Conservation (phyloP, 2,329 filamentous ascomycete species). For the Colletotrichum phormii region DNA sequence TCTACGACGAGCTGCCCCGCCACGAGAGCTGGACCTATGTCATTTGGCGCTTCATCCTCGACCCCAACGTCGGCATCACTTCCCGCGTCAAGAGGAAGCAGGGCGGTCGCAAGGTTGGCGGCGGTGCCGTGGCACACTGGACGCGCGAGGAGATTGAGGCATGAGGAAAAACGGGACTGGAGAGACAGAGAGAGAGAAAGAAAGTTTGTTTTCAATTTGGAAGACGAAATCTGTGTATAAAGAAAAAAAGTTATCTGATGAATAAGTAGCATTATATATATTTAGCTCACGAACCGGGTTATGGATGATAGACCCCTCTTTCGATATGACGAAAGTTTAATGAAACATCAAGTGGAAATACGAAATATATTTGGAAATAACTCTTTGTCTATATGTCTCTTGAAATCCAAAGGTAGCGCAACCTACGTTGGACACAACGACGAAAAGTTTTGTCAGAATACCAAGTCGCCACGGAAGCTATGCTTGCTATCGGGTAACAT, state of each 20-base stretch:
- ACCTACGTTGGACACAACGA: too few species aligned
- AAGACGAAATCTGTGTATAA: neutral
- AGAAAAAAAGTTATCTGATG: neutral
- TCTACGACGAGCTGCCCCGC: conserved; percentile 87
- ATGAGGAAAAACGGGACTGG: conserved; percentile 46
- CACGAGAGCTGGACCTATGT: conserved; percentile 94
- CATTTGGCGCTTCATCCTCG: conserved; percentile 95
- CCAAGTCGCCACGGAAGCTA: too few species aligned
- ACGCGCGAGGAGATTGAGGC: conserved; percentile 77
- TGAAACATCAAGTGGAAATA: neutral
- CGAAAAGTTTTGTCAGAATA: too few species aligned
- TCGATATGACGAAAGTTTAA: neutral
- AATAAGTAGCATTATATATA: neutral
- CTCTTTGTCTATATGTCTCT: too few species aligned
- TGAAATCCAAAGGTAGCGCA: too few species aligned
- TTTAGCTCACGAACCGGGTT: neutral
- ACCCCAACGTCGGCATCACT: conserved; percentile 88
- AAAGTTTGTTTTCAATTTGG: neutral
- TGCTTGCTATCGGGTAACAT: too few species aligned
- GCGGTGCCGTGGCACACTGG: conserved; percentile 61
- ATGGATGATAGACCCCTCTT: neutral
- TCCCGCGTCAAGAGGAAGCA: conserved; percentile 93
- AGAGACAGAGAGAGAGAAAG: neutral
- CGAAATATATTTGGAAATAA: too few species aligned
- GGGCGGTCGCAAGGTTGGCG: conserved; percentile 73